Base-by-base conservation (phyloP, 208 protist species). In the Lotmaria passim region DNA sequence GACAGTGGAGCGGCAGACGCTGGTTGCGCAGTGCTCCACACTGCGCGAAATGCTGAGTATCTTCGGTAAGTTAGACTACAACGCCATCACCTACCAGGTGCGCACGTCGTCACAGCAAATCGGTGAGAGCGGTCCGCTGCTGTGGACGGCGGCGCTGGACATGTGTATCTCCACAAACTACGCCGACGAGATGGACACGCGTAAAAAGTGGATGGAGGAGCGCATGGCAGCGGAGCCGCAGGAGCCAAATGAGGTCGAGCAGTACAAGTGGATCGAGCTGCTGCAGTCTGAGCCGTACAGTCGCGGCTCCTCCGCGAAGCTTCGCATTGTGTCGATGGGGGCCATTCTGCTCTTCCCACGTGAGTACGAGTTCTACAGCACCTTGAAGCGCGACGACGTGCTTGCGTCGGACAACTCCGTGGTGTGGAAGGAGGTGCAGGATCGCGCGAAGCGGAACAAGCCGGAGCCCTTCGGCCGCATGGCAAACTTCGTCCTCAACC, bases 111-210 rank as follows among this genome's bases (percentile, higher is more conserved):
- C 39, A 21, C 34, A 44, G 43, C 43, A 58, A 26, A 71, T 71
- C 48, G 65, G 65, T 2, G 53, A 51, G 43, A 47, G 30, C 44
- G 65, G 65, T n/a, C 65, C 65, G 53, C 48, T 62, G 31, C 36
- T 71, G 53, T 71, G 65, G 65, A 7, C 28, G 0, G 65, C 53
- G 15, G 28, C 65, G 41, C 30, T 71, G 31, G 65, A 71, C 31
- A 24, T 55, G 12, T 36, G 51, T 17, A 8, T 71, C n/a, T 58
- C 65, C 10, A 19, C 43, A 1, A 26, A 55, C 21, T 46, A 30
- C 30, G 43, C 19, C 0, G 53, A 60, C 31, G 39, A 7, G 8
- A 21, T 21, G 21, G 28, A 60, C 23, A 5, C 23, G 33, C 15
- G 46, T 31, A 33, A 17, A 36, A 1, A 15, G 23, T 71, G 65